Conservation (phyloP, 352 stramenopile genomes). For the Globisporangium mamillatum region DNA sequence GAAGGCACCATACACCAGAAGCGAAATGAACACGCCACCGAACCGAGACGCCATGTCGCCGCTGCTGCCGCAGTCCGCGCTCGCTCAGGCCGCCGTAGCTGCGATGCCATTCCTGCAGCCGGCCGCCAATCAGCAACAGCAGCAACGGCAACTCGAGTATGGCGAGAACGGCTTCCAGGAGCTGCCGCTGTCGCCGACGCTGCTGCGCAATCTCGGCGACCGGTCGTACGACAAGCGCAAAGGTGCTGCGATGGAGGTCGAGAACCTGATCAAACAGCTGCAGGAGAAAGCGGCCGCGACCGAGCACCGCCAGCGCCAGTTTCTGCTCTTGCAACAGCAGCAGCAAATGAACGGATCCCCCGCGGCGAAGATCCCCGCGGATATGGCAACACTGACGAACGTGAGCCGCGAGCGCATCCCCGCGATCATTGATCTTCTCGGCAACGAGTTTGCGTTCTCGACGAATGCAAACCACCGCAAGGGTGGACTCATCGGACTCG, state of each 20-base stretch:
- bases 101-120: conserved; percentile 48
- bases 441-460: conserved; percentile 97
- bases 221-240: conserved; percentile 99
- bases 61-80: conserved; percentile 58
- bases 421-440: conserved; percentile 95
- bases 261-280: conserved; percentile 97
- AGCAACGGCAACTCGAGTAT: conserved; percentile 1
- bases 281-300: conserved; percentile 90
- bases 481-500: conserved; percentile 97
- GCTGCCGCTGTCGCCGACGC: conserved; percentile 68
- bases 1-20: background rate
- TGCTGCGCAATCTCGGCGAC: conserved; percentile 93
- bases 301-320: conserved; percentile 63
- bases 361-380: conserved; percentile 39
- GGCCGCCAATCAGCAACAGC: conserved; percentile 7
- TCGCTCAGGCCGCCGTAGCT: conserved; percentile 40
- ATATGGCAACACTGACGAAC: conserved; percentile 29
- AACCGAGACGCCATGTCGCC: conserved; percentile 29
- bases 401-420: conserved; percentile 82
- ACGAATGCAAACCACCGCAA: conserved; percentile 99
- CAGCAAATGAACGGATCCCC: conserved; percentile 19
- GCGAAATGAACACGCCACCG: conserved; percentile 9
- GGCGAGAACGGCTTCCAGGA: conserved; percentile 26
- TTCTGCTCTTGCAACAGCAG: conserved; percentile 53
- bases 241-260: conserved; percentile 97